Evolutionary conservation across 2,329 filamentous ascomycete species (phyloP).

Genomic region (Chaetothyriales sp.): DNA sequence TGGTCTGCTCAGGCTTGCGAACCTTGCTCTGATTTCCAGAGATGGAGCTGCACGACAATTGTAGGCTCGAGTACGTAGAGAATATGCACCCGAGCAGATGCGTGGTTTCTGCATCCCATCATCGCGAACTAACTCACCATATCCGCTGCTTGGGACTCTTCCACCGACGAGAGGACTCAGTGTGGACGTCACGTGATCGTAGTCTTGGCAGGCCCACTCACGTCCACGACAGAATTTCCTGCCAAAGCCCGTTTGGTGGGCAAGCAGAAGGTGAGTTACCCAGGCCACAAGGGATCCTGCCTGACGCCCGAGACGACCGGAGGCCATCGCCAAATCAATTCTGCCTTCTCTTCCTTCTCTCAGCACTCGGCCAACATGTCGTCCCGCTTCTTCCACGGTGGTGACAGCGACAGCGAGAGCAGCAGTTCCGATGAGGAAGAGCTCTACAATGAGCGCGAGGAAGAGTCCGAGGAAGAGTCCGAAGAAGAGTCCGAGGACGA

Average conservation of each 20-base stretch:
- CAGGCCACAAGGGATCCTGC: not conserved
- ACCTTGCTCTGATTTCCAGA: not conserved
- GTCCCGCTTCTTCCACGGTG: slow-evolving; percentile 95
- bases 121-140: not conserved
- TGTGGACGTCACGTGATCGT: not conserved
- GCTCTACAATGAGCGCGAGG: slow-evolving; percentile 66
- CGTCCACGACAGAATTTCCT: not conserved
- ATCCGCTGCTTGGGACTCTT: no score
- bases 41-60: not conserved
- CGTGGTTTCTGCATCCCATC: not conserved
- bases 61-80: not conserved
- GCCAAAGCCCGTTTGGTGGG: not conserved
- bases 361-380: slow-evolving; percentile 53
- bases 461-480: slow-evolving; percentile 40
- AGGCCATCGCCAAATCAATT: not conserved
- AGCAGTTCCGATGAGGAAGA: slow-evolving; percentile 90
- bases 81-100: not conserved
- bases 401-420: slow-evolving; percentile 90
- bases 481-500: slow-evolving; percentile 43
- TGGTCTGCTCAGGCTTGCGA: not conserved
- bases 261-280: no score
- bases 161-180: no score
- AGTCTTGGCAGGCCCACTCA: not conserved
- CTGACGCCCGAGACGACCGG: not conserved
- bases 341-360: not conserved